A percentile compares a stretch with the other conserved stretches of the same genome.
Conservation (phyloP, 2,329 filamentous ascomycete species). For the Penicillium sp. region DNA sequence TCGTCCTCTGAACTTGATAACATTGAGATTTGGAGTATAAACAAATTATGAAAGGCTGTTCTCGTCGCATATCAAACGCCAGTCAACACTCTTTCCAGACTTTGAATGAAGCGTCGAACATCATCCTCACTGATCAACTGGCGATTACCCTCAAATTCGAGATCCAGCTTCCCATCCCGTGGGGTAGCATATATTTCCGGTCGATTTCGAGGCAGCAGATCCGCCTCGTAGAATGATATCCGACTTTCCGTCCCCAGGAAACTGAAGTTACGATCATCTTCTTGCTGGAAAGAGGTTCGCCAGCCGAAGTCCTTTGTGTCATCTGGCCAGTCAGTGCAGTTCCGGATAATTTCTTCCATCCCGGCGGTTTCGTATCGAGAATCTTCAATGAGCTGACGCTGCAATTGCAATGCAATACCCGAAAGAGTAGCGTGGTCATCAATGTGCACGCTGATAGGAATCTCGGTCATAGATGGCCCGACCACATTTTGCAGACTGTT, state of each 20-base stretch:
- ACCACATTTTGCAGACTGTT: neutral
- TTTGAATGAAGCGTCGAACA: neutral
- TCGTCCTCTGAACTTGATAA: neutral
- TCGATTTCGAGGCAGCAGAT: neutral
- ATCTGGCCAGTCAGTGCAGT: neutral
- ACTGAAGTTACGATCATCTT: neutral
- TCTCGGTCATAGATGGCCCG: neutral
- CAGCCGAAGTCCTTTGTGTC: neutral
- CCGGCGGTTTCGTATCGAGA: neutral
- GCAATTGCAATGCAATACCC: neutral
- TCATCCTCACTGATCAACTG: neutral
- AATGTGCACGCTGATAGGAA: neutral
- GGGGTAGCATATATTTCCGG: neutral
- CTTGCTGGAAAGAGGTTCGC: neutral
- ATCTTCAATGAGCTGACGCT: neutral
- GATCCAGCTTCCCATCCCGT: neutral
- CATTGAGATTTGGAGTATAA: neutral
- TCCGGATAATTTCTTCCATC: neutral
- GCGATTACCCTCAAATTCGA: neutral
- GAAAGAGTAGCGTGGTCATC: neutral
- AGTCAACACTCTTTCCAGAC: neutral
- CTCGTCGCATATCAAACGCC: neutral
- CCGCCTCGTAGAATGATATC: neutral
- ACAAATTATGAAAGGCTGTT: neutral
- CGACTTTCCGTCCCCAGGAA: neutral